Evolutionary conservation across 345 rosid genomes (phyloP).

Genomic region (Boechera divaricarpa): DNA sequence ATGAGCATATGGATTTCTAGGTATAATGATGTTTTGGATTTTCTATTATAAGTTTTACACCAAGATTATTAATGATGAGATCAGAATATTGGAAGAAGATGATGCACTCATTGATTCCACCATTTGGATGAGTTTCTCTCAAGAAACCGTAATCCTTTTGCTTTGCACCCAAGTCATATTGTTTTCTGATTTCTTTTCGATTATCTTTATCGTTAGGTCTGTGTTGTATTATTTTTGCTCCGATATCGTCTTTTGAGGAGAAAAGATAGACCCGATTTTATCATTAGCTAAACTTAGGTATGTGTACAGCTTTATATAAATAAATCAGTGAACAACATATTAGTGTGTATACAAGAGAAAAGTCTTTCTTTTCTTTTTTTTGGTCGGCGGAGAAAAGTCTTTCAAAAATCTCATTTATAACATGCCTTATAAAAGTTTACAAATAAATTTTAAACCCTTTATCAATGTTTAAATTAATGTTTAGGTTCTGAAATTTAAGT

Average conservation of each 20-base stretch:
- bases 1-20: conserved; percentile 1
- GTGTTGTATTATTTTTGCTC: conserved; percentile 8
- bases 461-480: too few species aligned
- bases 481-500: too few species aligned
- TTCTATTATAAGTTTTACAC: conserved; percentile 25
- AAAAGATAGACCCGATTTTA: conserved; percentile 1
- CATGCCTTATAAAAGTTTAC: too few species aligned
- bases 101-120: conserved; percentile 48
- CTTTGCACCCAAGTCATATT: conserved; percentile 40
- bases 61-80: conserved; percentile 39
- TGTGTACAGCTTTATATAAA: not conserved
- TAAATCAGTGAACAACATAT: not conserved
- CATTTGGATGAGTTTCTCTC: conserved; percentile 44
- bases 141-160: conserved; percentile 48
- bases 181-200: conserved; percentile 7
- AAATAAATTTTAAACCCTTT: too few species aligned
- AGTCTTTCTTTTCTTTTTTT: too few species aligned
- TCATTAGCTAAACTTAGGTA: conserved; percentile 25
- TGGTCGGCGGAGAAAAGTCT: too few species aligned
- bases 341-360: too few species aligned
- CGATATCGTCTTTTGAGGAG: conserved; percentile 3
- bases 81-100: conserved; percentile 34
- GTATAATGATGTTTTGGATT: conserved; percentile 31
- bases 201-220: conserved; percentile 20
- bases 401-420: too few species aligned